Evolutionary conservation across 108 stramenopile genomes (phyloP).

Genomic region (Seminavis robusta): DNA sequence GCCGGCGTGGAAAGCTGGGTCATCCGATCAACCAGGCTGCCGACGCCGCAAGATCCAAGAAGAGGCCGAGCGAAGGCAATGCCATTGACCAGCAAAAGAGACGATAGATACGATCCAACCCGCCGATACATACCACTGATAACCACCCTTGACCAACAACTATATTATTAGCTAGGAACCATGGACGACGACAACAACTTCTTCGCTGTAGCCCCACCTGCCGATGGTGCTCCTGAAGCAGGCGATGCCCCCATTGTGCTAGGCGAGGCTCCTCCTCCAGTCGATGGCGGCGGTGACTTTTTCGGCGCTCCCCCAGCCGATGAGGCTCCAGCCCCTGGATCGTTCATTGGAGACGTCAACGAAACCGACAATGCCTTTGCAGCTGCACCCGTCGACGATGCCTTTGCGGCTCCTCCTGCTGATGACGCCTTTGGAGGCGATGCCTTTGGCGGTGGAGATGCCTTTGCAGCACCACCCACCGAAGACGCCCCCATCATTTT

Average conservation of each 20-base stretch:
- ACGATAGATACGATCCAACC: too few species aligned
- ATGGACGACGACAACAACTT: constrained; percentile 29
- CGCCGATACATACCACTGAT: too few species aligned
- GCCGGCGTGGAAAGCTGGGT: too few species aligned
- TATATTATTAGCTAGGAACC: too few species aligned
- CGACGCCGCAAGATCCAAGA: too few species aligned
- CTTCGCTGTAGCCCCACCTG: constrained; percentile 19
- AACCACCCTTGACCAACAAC: too few species aligned
- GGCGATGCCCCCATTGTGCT: constrained; percentile 37
- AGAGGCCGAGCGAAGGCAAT: too few species aligned
- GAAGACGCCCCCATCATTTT: constrained; percentile 18
- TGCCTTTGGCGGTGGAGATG: constrained; percentile 6
- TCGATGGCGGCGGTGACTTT: neutral
- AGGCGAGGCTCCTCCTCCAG: constrained; percentile 17
- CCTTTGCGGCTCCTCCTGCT: constrained; percentile 20
- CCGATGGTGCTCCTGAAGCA: constrained; percentile 12
- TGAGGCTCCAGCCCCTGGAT: neutral
- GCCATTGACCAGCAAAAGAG: too few species aligned
- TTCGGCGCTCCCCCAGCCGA: neutral
- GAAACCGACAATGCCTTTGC: constrained; percentile 5
- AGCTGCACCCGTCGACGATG: constrained; percentile 16
- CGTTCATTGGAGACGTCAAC: constrained; percentile 22
- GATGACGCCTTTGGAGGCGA: neutral
- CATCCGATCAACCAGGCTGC: too few species aligned
- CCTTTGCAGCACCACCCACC: constrained; percentile 23